Evolutionary conservation across 2,329 filamentous ascomycete species (phyloP), one percentile per base, ranked within the genome.

Genomic region (Aspergillus uvarum): DNA sequence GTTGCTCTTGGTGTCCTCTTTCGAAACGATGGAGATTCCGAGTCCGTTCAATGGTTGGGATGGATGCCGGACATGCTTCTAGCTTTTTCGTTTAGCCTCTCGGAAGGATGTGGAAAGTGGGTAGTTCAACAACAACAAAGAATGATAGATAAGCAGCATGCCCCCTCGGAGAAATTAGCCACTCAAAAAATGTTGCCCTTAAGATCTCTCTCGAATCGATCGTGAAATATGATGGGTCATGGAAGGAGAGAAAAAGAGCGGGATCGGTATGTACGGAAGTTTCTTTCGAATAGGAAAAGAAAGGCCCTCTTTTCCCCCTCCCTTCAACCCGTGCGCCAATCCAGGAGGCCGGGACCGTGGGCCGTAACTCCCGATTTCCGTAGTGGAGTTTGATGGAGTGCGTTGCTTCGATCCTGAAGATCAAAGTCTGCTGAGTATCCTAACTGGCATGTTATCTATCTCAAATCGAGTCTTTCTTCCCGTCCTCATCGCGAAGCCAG

Each of bases 201-300:
- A 0, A 16, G 51, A 49, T 53, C 49, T 44, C 16, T 19, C 22
- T 22, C 4, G 22, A 16, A n/a, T 56, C 61, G 59, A 58, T 51
- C 51, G 56, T 53, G 26, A 62, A 65, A 61, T 44, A 44, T 63
- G 63, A 66, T 66, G 58, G 59, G 60, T 64, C 55, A 62, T 59
- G 63, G 47, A 54, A 54, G 49, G 61, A 19, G 38, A 44, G 16
- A 51, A 35, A 16, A 35, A 35, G 14, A 35, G 14, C 21, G 52
- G 49, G 52, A 54, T 59, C 51, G 58, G 49, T 60, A 60, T 60
- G 59, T 55, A 60, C 57, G 62, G 62, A 58, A 60, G 51, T 60
- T 67, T 67, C 38, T 44, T 16, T 59, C 61, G 60, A 56, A 59
- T 29, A 29, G 26, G 58, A 61, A 63, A 62, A 63, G 26, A 29